Percentiles rank a stretch among this genome's conserved stretches.
Evolutionary conservation across 208 protist species (phyloP).

Genomic region (Angomonas ambiguus): DNA sequence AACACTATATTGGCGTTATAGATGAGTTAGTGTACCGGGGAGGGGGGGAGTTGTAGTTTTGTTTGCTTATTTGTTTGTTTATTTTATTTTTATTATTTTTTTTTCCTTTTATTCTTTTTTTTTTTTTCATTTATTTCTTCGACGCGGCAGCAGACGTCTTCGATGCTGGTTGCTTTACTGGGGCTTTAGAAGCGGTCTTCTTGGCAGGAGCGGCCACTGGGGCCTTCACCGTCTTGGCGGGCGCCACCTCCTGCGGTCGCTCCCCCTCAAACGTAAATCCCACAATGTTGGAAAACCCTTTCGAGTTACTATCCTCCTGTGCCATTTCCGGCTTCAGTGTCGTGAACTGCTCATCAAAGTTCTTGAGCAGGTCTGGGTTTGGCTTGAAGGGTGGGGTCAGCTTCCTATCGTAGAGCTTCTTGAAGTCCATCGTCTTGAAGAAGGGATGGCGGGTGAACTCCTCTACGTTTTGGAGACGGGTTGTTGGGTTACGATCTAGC

Average conservation of each 20-base stretch:
- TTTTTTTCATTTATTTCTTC: background rate
- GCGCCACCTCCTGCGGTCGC: background rate
- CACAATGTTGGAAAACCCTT: constrained; percentile 31
- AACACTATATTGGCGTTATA: too few species aligned
- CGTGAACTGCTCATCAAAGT: constrained; percentile 83
- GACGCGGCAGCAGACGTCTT: background rate
- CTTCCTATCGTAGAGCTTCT: constrained; percentile 45
- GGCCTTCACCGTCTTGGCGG: background rate
- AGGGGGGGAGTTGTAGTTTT: too few species aligned
- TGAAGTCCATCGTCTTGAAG: constrained; percentile 69
- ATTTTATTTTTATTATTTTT: constrained; percentile 2
- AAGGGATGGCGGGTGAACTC: constrained; percentile 84
- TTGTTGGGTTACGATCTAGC: constrained; percentile 74
- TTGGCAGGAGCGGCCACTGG: background rate
- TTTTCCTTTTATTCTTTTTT: background rate
- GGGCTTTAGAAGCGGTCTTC: background rate
- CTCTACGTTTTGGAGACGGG: constrained; percentile 69
- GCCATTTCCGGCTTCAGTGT: constrained; percentile 28
- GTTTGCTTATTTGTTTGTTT: too few species aligned
- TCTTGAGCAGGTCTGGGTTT: constrained; percentile 54
- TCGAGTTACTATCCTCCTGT: constrained; percentile 20
- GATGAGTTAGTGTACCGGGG: too few species aligned
- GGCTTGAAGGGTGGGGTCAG: constrained; percentile 71
- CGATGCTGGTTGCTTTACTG: background rate
- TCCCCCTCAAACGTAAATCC: constrained; percentile 74